Conservation (phyloP, 768 basidiomycete genomes). For the Leccinellum rugosiceps region DNA sequence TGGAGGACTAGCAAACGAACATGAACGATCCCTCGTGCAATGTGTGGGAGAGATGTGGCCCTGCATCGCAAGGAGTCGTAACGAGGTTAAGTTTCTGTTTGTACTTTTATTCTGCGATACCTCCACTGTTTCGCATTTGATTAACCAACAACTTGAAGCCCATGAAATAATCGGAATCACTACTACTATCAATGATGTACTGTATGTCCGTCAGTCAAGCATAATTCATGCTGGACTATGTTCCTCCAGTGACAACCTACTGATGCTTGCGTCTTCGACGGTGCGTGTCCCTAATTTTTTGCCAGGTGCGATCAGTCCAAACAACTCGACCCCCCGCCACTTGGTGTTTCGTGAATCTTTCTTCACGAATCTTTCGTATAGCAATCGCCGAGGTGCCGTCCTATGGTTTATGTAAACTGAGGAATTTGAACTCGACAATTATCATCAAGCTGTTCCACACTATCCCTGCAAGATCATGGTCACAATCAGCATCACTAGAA, state of each 20-base stretch:
- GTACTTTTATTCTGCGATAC: slow-evolving; percentile 9
- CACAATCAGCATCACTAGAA: not conserved
- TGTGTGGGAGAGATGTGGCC: not conserved
- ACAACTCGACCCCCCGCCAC: not conserved
- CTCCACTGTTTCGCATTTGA: slow-evolving; percentile 8
- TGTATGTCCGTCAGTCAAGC: not conserved
- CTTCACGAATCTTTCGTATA: no score
- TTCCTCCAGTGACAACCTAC: not conserved
- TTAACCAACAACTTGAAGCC: not conserved
- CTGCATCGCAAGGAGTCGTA: slow-evolving; percentile 1
- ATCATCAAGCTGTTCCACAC: no score
- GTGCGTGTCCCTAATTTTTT: not conserved
- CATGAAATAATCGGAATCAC: not conserved
- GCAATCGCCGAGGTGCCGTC: no score
- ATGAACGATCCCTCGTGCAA: slow-evolving; percentile 9
- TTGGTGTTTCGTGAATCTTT: not conserved
- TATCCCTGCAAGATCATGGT: no score
- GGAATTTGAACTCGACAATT: no score
- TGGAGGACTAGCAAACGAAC: slow-evolving; percentile 24
- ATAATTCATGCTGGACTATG: not conserved
- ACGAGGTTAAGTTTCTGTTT: slow-evolving; percentile 7
- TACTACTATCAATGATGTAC: not conserved
- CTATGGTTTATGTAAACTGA: no score
- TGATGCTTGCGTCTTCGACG: not conserved
- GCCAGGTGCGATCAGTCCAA: not conserved